Percentiles rank a stretch among this genome's conserved stretches.
Evolutionary conservation across 345 rosid species (phyloP).

Genomic region (Durio zibethinus): DNA sequence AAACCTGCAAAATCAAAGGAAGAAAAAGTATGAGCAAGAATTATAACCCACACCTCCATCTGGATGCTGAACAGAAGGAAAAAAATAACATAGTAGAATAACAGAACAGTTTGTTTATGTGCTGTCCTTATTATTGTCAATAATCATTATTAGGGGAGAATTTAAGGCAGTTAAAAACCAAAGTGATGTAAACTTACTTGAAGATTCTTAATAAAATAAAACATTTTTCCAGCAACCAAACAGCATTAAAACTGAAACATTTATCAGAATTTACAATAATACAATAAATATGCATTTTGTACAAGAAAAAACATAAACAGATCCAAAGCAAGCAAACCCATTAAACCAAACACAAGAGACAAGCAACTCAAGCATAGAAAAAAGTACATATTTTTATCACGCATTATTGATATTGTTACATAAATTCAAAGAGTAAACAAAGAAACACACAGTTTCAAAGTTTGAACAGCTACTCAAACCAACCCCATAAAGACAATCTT

Average conservation of each 20-base stretch:
- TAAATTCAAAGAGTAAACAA: slow-evolving; percentile 25
- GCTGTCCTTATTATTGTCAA: neutral
- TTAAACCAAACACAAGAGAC: slow-evolving; percentile 9
- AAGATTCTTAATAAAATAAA: neutral
- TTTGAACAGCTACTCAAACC: slow-evolving; percentile 40
- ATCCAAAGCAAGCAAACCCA: slow-evolving; percentile 21
- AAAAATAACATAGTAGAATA: slow-evolving; percentile 13
- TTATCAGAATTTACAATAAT: neutral
- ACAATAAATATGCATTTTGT: neutral
- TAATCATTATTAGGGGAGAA: neutral
- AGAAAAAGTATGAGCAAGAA: slow-evolving; percentile 9
- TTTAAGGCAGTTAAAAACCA: neutral
- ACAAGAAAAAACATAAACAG: slow-evolving; percentile 15
- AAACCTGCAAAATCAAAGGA: slow-evolving; percentile 35
- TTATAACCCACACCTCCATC: neutral
- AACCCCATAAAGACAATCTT: slow-evolving; percentile 17
- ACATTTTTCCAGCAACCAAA: slow-evolving; percentile 16
- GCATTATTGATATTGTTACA: slow-evolving; percentile 7
- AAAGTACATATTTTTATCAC: neutral
- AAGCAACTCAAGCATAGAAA: neutral
- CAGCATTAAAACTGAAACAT: slow-evolving; percentile 7
- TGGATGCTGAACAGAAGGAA: slow-evolving; percentile 9
- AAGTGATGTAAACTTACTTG: neutral
- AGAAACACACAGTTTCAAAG: neutral
- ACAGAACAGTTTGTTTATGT: neutral